Conservation (phyloP, 1,139 yeast species). For the Keqinozyma sinolaborantium region DNA sequence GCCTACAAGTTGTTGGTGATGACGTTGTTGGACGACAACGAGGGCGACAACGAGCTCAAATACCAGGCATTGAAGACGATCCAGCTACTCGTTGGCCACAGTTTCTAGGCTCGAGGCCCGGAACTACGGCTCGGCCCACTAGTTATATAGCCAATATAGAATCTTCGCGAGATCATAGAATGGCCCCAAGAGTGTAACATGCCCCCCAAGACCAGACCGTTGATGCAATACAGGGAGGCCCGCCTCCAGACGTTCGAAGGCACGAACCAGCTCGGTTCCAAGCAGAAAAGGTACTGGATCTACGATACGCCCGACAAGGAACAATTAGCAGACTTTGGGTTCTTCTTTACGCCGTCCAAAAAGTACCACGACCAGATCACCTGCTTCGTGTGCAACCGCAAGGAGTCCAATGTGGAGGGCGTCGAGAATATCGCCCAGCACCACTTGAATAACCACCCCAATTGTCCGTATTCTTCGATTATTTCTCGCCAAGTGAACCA, state of each 20-base stretch:
- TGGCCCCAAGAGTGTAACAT: no score
- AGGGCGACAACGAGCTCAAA: conserved; percentile 81
- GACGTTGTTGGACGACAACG: conserved; percentile 68
- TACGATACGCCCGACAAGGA: conserved; percentile 12
- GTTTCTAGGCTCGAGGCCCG: conserved; percentile 16
- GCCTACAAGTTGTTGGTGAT: conserved; percentile 70
- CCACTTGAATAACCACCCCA: conserved; percentile 45
- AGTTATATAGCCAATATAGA: no score
- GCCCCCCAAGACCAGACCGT: conserved; percentile 1
- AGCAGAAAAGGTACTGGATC: conserved; percentile 14
- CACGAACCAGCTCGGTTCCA: conserved; percentile 8
- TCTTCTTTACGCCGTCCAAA: conserved; percentile 60
- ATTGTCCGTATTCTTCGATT: conserved; percentile 44
- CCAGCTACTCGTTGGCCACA: conserved; percentile 83
- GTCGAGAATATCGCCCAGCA: conserved; percentile 30
- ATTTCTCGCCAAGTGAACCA: conserved; percentile 17
- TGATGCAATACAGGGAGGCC: conserved; percentile 16
- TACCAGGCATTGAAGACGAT: conserved; percentile 94
- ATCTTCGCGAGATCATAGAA: no score
- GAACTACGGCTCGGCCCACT: no score
- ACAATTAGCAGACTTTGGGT: conserved; percentile 57
- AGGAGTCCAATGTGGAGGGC: conserved; percentile 34
- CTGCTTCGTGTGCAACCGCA: conserved; percentile 59
- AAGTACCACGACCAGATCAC: conserved; percentile 44
- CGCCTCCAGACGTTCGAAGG: conserved; percentile 14